These are phyloP conservation scores for Bryopsis sp. DNA, from an alignment of 139 green algal species.

Conservation along the genomic window DNA sequence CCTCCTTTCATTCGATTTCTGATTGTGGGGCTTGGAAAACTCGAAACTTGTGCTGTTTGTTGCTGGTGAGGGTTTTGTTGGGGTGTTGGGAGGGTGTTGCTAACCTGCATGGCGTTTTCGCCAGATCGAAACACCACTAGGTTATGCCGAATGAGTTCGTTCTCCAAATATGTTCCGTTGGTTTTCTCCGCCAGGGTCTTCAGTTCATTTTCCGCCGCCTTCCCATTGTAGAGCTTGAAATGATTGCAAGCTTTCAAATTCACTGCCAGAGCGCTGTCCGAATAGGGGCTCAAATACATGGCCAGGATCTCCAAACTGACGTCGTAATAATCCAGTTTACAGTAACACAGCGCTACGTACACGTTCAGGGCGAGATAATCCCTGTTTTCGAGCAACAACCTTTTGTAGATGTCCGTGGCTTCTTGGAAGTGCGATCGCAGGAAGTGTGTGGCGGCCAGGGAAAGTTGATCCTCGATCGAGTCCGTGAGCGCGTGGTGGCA, in stretches of 20 bases:
- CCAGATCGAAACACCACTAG: conserved; percentile 66
- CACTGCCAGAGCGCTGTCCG: conserved; percentile 45
- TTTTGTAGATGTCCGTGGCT: conserved; percentile 78
- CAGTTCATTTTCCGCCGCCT: conserved; percentile 14
- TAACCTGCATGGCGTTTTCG: conserved; percentile 55
- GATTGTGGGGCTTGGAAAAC: too few relatives aligned
- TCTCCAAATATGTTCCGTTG: conserved; percentile 34
- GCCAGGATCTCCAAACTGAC: conserved; percentile 67
- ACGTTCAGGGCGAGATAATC: conserved; percentile 70
- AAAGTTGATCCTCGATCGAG: conserved; percentile 65
- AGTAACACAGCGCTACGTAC: conserved; percentile 77
- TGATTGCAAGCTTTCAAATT: conserved; percentile 69
- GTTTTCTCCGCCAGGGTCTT: conserved; percentile 12
- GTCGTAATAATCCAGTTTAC: conserved; percentile 83
- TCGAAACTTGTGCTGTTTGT: too few relatives aligned
- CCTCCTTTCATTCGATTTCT: too few relatives aligned
- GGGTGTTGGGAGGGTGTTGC: too few relatives aligned
- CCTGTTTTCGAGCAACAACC: conserved; percentile 53
- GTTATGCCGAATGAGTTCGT: conserved; percentile 72
- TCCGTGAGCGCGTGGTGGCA: conserved; percentile 61
- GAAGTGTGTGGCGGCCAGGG: conserved; percentile 54
- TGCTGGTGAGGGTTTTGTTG: too few relatives aligned
- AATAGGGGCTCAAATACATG: conserved; percentile 46
- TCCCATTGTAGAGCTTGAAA: conserved; percentile 39
- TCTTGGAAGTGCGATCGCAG: conserved; percentile 57